Base-by-base conservation (phyloP, 257 asterid genomes). In the Capsicum pubescens region DNA sequence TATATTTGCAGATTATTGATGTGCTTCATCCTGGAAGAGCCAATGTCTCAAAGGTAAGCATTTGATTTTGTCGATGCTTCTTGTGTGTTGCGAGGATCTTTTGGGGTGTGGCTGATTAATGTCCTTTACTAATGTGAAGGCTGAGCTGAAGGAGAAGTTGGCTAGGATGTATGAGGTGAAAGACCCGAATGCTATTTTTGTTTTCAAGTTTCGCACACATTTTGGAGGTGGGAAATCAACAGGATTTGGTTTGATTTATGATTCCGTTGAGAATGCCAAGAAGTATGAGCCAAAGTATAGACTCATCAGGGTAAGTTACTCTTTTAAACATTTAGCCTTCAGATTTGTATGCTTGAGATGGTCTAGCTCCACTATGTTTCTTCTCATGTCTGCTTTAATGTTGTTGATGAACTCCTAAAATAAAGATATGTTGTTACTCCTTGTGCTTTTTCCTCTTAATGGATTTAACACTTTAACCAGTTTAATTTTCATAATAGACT, bases 11-110 rank as follows among this genome's bases (percentile, higher is more conserved):
- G 86, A 13, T 83, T 59, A 63, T 84, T 61, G 83, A 84, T 84
- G 86, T 76, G 13, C 83, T 84, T 76, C 86, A 84, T 84, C 86
- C 86, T 14, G 86, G 83, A 84, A 84, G 86, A 59, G 82, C 86
- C 5, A 84, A 84, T 48, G 86, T 84, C 60, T 76, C 86, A 68
- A 84, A 83, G 83, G 86, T 83, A 69, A 58, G 35, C 59, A 19
- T n/a, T 74, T 83, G 58, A n/a, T 58, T 58, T 35, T 54, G 69
- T 68, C 57, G 66, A 44, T 50, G 66, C 46, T 70, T 44, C 55
- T 42, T 9, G 42, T 26, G 19, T 70, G 61, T 80, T 11, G 56
- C 8, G 74, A 19, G 46, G 44, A 67, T 69, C 42, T 35, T 8
- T 83, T 11, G 81, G 70, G 42, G 54, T 71, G 86, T 2, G 63